Conservation (phyloP, 208 protist genomes). For the Tritrichomonas musculus region DNA sequence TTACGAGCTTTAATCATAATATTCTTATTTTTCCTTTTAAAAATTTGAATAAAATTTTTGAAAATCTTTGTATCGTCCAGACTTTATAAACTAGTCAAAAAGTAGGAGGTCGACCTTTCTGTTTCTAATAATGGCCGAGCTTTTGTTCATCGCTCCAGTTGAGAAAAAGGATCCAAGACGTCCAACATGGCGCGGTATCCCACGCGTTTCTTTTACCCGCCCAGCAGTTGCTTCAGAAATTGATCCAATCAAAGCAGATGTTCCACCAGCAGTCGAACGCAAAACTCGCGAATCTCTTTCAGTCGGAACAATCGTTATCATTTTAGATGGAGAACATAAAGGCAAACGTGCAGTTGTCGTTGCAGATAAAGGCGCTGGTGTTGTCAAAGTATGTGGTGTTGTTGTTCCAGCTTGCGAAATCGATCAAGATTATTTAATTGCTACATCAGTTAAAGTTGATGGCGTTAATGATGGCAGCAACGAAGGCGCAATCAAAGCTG, state of each 20-base stretch:
- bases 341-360: conserved; percentile 19
- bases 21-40: too few relatives aligned
- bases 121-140: not conserved
- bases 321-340: not conserved
- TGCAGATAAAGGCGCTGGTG: not conserved
- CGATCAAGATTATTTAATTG: not conserved
- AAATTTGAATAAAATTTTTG: too few relatives aligned
- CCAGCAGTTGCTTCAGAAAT: conserved; percentile 20
- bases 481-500: not conserved
- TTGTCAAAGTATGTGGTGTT: not conserved
- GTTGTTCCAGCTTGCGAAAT: not conserved
- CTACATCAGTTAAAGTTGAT: not conserved
- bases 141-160: not conserved
- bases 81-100: too few relatives aligned
- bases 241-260: not conserved
- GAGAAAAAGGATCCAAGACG: not conserved
- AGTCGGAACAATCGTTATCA: conserved; percentile 3
- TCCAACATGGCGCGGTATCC: not conserved
- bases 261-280: not conserved
- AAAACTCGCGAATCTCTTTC: not conserved
- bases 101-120: too few relatives aligned
- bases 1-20: too few relatives aligned
- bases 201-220: conserved; percentile 19
- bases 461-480: not conserved
- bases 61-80: too few relatives aligned